phyloP scores from a whole-genome alignment of 352 stramenopile species.

The Phytophthora citrophthora region DNA sequence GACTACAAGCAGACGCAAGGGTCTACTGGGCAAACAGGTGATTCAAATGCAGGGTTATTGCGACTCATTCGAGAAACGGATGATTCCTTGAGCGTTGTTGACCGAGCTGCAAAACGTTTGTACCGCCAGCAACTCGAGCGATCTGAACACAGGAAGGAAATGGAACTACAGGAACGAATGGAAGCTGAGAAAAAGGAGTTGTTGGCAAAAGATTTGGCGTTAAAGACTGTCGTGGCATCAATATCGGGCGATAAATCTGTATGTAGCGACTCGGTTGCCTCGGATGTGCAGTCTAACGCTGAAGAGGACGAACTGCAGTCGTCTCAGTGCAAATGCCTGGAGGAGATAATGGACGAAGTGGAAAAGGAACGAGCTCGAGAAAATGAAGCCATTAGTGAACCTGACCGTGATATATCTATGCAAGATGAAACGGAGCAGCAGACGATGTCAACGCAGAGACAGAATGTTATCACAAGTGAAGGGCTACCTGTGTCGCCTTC shows the following conservation, averaged over 20 bases:
- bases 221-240: constrained; percentile 41
- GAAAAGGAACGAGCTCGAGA: constrained; percentile 35
- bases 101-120: constrained; percentile 54
- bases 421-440: constrained; percentile 1
- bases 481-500: constrained; percentile 15
- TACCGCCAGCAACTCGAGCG: constrained; percentile 52
- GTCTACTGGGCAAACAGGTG: background rate
- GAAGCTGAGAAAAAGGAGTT: constrained; percentile 29
- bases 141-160: constrained; percentile 20
- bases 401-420: background rate
- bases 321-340: constrained; percentile 33
- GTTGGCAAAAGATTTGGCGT: constrained; percentile 25
- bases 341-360: constrained; percentile 61
- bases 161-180: constrained; percentile 23
- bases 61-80: constrained; percentile 61
- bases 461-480: background rate
- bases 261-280: background rate
- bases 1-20: background rate
- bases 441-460: background rate
- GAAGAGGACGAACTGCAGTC: constrained; percentile 7
- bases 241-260: constrained; percentile 15
- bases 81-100: constrained; percentile 78
- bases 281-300: background rate
- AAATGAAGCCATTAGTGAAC: background rate
- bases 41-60: constrained; percentile 37